Percentiles rank a stretch among this genome's conserved stretches.
Conservation (phyloP, 2,329 filamentous ascomycete genomes). For the Xylariaceae sp. region DNA sequence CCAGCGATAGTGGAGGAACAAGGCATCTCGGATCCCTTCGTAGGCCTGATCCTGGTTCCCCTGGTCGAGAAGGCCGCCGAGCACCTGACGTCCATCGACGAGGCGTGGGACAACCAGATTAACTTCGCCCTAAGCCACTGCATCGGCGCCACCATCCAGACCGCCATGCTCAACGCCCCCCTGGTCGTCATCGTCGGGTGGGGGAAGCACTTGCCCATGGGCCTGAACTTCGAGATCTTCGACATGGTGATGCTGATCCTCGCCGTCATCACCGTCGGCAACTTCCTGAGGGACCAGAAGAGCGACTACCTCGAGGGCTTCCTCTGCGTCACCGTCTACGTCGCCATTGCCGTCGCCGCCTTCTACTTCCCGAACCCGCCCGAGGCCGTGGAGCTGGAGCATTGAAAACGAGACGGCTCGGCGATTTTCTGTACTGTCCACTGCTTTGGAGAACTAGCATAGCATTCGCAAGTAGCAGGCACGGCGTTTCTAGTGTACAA, state of each 20-base stretch:
- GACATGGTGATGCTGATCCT: conserved; percentile 81
- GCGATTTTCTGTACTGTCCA: conserved; percentile 4
- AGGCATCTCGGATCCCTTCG: conserved; percentile 55
- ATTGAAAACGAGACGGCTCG: conserved; percentile 4
- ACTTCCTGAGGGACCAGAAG: conserved; percentile 85
- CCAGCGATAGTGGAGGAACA: conserved; percentile 54
- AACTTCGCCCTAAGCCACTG: conserved; percentile 86
- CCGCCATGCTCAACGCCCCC: conserved; percentile 84
- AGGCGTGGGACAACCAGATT: conserved; percentile 82
- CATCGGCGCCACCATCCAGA: conserved; percentile 85
- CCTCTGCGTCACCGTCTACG: conserved; percentile 71
- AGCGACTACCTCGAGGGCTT: conserved; percentile 88
- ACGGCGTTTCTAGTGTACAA: conserved; percentile 17
- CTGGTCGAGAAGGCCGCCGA: conserved; percentile 87
- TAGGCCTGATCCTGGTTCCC: conserved; percentile 76
- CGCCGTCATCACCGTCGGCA: conserved; percentile 82
- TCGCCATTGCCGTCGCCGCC: conserved; percentile 62
- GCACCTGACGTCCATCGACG: conserved; percentile 81
- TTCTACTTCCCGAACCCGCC: conserved; percentile 64
- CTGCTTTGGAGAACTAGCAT: neutral
- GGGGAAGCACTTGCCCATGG: conserved; percentile 71
- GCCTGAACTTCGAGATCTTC: conserved; percentile 85
- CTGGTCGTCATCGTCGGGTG: conserved; percentile 83
- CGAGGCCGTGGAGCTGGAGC: conserved; percentile 50
- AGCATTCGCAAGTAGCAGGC: conserved; percentile 13